Percentiles rank a stretch among this genome's conserved stretches.
Evolutionary conservation across 2,329 filamentous ascomycete species (phyloP).

Genomic region (Lecanicillium sp.): DNA sequence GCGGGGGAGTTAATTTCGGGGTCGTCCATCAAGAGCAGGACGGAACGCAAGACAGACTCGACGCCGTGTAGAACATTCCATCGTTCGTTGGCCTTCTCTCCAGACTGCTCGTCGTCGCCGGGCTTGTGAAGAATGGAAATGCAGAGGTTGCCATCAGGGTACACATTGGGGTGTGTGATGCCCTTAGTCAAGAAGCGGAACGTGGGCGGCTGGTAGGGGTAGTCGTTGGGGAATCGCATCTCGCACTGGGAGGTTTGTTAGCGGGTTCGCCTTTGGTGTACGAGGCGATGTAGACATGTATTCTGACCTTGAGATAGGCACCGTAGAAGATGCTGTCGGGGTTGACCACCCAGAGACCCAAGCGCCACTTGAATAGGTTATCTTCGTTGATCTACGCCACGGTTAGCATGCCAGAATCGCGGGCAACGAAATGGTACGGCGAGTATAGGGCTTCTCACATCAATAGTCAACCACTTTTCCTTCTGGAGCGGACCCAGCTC

Average conservation of each 20-base stretch:
- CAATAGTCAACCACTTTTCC: constrained; percentile 91
- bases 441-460: constrained; percentile 47
- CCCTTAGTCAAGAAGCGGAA: constrained; percentile 74
- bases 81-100: constrained; percentile 81
- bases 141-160: constrained; percentile 82
- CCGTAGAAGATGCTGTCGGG: constrained; percentile 87
- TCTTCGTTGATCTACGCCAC: constrained; percentile 59
- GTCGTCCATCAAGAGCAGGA: constrained; percentile 86
- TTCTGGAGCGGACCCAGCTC: constrained; percentile 77
- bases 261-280: no score
- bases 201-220: constrained; percentile 81
- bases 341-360: constrained; percentile 89
- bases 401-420: neutral
- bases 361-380: constrained; percentile 82
- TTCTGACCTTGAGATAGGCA: constrained; percentile 71
- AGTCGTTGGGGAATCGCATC: constrained; percentile 83
- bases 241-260: constrained; percentile 65
- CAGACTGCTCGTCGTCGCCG: constrained; percentile 88
- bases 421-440: neutral
- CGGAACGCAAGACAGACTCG: constrained; percentile 88
- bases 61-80: constrained; percentile 94
- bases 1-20: constrained; percentile 90
- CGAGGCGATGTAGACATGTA: neutral
- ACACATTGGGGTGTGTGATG: constrained; percentile 91
- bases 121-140: constrained; percentile 94